These are phyloP conservation scores for Entomortierella beljakovae DNA, from an alignment of 192 early-diverging fungal species.

Conservation along the genomic window DNA sequence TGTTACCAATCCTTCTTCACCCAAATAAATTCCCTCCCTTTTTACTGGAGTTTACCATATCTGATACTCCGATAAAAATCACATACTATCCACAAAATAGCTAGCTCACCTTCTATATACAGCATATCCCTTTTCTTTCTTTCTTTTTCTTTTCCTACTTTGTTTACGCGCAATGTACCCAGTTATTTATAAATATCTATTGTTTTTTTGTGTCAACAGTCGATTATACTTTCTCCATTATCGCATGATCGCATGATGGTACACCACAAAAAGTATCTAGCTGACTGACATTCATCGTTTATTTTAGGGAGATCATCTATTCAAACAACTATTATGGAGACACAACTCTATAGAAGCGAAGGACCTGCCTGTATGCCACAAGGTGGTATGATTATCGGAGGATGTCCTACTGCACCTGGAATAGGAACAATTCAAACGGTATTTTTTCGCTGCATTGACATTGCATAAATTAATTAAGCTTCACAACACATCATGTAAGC, in stretches of 20 bases:
- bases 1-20: background rate
- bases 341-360: constrained; percentile 51
- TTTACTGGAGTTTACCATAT: background rate
- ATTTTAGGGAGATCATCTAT: constrained; percentile 45
- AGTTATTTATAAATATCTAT: background rate
- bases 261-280: background rate
- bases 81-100: no score
- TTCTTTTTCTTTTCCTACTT: background rate
- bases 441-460: no score
- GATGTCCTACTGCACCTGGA: constrained; percentile 33
- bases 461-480: background rate
- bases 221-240: no score
- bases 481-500: background rate
- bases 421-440: constrained; percentile 36
- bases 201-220: no score
- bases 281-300: background rate
- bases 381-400: constrained; percentile 39
- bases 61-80: no score
- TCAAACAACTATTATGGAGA: constrained; percentile 45
- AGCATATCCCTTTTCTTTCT: no score
- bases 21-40: background rate
- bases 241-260: background rate
- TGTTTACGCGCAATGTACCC: background rate
- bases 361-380: constrained; percentile 38
- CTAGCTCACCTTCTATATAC: no score